These are phyloP conservation scores for Penicillium janthinellum DNA, from an alignment of 2,329 filamentous ascomycete species.

Conservation along the genomic window DNA sequence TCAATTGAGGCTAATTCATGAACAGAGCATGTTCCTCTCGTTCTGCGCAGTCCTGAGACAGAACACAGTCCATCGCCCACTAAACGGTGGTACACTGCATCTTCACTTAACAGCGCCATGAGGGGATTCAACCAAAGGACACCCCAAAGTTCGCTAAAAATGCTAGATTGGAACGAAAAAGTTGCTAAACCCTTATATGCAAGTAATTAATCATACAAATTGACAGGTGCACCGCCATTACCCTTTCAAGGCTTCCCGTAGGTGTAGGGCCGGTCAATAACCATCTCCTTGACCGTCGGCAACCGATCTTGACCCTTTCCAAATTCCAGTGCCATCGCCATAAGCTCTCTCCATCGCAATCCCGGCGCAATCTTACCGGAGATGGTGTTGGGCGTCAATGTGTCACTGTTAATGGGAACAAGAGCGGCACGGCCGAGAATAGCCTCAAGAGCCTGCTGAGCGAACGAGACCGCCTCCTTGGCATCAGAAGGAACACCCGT, in stretches of 20 bases:
- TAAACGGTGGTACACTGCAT: background rate
- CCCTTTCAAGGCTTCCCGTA: background rate
- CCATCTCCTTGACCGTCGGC: conserved; percentile 9
- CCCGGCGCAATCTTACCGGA: conserved; percentile 8
- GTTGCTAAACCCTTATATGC: background rate
- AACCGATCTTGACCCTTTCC: conserved; percentile 5
- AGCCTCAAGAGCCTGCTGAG: conserved; percentile 62
- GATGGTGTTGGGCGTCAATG: conserved; percentile 9
- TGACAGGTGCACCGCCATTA: background rate
- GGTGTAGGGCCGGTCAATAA: conserved; percentile 9
- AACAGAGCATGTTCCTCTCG: background rate
- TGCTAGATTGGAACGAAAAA: background rate
- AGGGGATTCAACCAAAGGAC: background rate
- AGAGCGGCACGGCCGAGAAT: conserved; percentile 57
- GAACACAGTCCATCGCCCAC: background rate
- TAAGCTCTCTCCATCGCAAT: conserved; percentile 5
- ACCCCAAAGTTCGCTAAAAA: background rate
- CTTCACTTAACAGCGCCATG: background rate
- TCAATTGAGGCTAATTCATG: background rate
- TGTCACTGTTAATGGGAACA: conserved; percentile 42
- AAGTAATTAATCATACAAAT: conserved; percentile 6
- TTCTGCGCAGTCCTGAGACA: background rate
- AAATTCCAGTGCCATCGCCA: conserved; percentile 7
- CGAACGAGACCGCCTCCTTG: conserved; percentile 62
- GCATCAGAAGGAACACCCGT: conserved; percentile 58